Evolutionary conservation across 2,329 filamentous ascomycete species (phyloP).

Genomic region (Talaromyces sp.): DNA sequence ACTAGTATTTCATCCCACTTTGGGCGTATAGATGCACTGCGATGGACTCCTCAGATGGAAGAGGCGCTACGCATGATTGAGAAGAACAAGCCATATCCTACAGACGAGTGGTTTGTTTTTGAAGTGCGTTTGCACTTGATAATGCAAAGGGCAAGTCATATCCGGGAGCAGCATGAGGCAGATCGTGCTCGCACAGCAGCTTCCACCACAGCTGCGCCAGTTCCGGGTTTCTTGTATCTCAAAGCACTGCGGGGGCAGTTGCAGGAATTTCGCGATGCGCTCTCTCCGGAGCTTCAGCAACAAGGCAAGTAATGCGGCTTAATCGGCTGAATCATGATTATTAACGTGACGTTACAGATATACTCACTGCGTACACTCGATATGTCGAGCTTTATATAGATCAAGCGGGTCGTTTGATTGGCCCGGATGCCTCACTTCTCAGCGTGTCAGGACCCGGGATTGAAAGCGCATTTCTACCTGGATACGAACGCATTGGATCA

Average conservation of each 20-base stretch:
- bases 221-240: slow-evolving; percentile 21
- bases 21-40: slow-evolving; percentile 28
- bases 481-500: slow-evolving; percentile 28
- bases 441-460: slow-evolving; percentile 4
- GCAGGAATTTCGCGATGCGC: slow-evolving; percentile 24
- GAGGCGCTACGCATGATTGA: slow-evolving; percentile 27
- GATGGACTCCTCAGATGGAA: slow-evolving; percentile 37
- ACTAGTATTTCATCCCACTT: slow-evolving; percentile 32
- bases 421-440: slow-evolving; percentile 12
- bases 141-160: slow-evolving; percentile 24
- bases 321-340: slow-evolving; percentile 1
- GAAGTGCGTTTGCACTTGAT: slow-evolving; percentile 36
- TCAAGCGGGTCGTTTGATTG: slow-evolving; percentile 22
- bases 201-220: not conserved
- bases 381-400: slow-evolving; percentile 26
- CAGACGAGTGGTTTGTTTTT: slow-evolving; percentile 26
- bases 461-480: slow-evolving; percentile 13
- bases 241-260: slow-evolving; percentile 27
- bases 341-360: slow-evolving; percentile 15
- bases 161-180: slow-evolving; percentile 26
- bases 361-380: slow-evolving; percentile 24
- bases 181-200: slow-evolving; percentile 13
- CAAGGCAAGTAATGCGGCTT: slow-evolving; percentile 14
- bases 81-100: slow-evolving; percentile 20
- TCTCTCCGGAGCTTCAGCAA: slow-evolving; percentile 19